Conservation (phyloP, 2,329 filamentous ascomycete species). For the Ascochyta clinopodiicola region DNA sequence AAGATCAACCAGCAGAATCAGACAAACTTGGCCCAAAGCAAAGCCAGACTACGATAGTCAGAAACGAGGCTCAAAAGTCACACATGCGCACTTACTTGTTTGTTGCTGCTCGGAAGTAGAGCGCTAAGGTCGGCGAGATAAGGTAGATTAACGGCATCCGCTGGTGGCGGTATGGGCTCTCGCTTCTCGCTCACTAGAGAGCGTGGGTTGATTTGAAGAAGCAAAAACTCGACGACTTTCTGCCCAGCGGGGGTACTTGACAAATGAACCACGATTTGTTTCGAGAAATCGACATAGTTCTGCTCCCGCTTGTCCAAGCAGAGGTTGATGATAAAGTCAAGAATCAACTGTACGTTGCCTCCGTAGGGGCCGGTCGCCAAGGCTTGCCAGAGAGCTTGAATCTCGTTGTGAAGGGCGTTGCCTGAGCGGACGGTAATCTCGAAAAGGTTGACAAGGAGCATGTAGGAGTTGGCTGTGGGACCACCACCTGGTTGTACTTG, state of each 20-base stretch:
- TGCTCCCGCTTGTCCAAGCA: conserved; percentile 94
- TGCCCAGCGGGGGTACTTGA: conserved; percentile 84
- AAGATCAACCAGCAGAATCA: conserved; percentile 92
- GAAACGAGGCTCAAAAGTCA: background rate
- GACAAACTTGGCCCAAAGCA: conserved; percentile 87
- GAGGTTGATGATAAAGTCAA: conserved; percentile 95
- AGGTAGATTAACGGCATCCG: conserved; percentile 76
- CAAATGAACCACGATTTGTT: conserved; percentile 96
- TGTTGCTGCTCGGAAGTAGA: conserved; percentile 40
- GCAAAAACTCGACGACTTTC: conserved; percentile 91
- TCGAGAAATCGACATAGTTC: conserved; percentile 97
- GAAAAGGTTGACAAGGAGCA: conserved; percentile 90
- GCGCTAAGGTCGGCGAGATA: conserved; percentile 73
- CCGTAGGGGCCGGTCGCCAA: conserved; percentile 90
- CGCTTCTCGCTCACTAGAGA: conserved; percentile 95
- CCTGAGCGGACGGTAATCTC: conserved; percentile 96
- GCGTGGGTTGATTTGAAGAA: conserved; percentile 89
- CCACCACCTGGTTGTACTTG: conserved; percentile 91
- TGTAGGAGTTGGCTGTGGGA: conserved; percentile 89
- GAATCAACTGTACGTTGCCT: conserved; percentile 90
- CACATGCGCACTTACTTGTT: conserved; percentile 29
- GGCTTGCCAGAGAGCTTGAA: conserved; percentile 96
- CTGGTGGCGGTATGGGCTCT: conserved; percentile 59
- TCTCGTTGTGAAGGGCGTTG: conserved; percentile 88
- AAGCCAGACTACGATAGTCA: conserved; percentile 68